A percentile compares a stretch with the other conserved stretches of the same genome.
Evolutionary conservation across 177 flowering plant genomes (phyloP).

Genomic region (Tripterygium wilfordii): DNA sequence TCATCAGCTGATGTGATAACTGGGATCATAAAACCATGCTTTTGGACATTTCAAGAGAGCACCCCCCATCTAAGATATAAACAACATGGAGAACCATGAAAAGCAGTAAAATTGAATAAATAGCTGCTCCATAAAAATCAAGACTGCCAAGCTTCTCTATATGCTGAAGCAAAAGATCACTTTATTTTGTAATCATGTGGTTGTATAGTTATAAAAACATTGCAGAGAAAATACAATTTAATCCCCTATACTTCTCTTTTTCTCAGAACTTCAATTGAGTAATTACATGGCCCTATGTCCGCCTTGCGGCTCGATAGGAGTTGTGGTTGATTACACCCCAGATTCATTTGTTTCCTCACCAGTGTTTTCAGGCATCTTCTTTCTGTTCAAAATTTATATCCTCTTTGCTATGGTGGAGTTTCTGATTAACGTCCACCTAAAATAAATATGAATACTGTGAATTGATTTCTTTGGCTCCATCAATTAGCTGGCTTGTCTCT

Average conservation of each 20-base stretch:
- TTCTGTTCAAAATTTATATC: slow-evolving; percentile 26
- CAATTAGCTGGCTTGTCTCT: slow-evolving; percentile 41
- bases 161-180: slow-evolving; percentile 7
- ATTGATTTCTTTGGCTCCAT: slow-evolving; percentile 12
- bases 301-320: slow-evolving; percentile 75
- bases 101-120: too few species aligned
- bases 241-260: slow-evolving; percentile 26
- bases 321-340: slow-evolving; percentile 20
- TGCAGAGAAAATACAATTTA: slow-evolving; percentile 18
- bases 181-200: slow-evolving; percentile 35
- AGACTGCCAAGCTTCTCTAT: too few species aligned
- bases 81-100: too few species aligned
- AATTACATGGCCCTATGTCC: slow-evolving; percentile 62
- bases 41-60: too few species aligned
- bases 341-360: slow-evolving; percentile 4
- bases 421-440: slow-evolving; percentile 17
- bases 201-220: slow-evolving; percentile 24
- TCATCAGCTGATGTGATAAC: too few species aligned
- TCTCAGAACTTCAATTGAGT: slow-evolving; percentile 19
- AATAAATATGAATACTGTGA: slow-evolving; percentile 31
- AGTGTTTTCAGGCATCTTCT: slow-evolving; percentile 15
- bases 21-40: too few species aligned
- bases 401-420: slow-evolving; percentile 21
- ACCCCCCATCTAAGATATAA: too few species aligned
- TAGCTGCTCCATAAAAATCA: too few species aligned